Conservation (phyloP, 441 rosid genomes). For the Flueggea neowawraea region DNA sequence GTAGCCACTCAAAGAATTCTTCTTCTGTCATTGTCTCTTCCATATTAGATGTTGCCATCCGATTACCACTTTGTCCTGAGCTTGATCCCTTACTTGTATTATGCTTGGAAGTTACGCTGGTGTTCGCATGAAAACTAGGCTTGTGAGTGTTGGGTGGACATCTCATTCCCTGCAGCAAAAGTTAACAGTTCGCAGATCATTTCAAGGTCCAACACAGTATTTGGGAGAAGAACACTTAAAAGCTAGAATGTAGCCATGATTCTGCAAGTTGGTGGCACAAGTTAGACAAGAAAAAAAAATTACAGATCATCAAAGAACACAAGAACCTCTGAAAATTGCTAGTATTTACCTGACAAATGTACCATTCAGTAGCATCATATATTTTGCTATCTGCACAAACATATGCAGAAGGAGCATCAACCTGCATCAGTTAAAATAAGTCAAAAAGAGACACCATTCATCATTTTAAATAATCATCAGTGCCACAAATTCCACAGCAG, state of each 20-base stretch:
- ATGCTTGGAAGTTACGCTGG: constrained; percentile 58
- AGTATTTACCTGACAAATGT: constrained; percentile 81
- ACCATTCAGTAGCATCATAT: constrained; percentile 94
- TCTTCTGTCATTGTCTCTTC: constrained; percentile 94
- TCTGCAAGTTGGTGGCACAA: too few species aligned
- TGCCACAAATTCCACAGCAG: not conserved
- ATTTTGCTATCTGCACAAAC: constrained; percentile 90
- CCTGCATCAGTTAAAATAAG: constrained; percentile 31
- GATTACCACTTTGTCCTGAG: constrained; percentile 58
- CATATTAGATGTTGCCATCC: constrained; percentile 49
- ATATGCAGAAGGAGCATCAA: constrained; percentile 77
- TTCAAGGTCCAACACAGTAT: not conserved
- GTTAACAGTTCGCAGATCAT: constrained; percentile 9
- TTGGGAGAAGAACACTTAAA: not conserved
- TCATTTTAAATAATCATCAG: not conserved
- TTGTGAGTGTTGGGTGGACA: constrained; percentile 92
- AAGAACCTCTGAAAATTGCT: too few species aligned
- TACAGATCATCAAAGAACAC: not conserved
- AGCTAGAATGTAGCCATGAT: constrained; percentile 1
- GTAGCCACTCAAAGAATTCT: constrained; percentile 84
- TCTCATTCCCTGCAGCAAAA: constrained; percentile 84
- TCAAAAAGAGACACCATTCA: not conserved
- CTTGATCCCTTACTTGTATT: constrained; percentile 45
- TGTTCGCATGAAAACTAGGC: constrained; percentile 93
- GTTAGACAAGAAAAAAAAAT: not conserved